Conservation (phyloP, 441 rosid genomes). For the Hura crepitans region DNA sequence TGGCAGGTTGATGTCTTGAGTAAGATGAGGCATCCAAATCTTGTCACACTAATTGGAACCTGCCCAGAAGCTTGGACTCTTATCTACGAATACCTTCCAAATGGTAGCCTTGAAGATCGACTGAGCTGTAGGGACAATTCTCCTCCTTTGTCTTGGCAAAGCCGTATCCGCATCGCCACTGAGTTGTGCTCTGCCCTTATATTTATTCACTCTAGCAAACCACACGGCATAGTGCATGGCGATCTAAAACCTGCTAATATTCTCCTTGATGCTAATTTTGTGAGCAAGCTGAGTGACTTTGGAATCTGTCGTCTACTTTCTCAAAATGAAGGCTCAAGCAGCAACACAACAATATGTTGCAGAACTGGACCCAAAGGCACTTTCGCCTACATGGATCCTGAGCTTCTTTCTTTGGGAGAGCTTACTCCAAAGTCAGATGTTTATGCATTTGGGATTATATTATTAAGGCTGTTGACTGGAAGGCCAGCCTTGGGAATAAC, state of each 20-base stretch:
- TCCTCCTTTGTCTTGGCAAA: slow-evolving; percentile 83
- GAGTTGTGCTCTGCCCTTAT: slow-evolving; percentile 84
- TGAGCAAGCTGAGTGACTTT: slow-evolving; percentile 79
- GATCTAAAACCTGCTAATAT: slow-evolving; percentile 83
- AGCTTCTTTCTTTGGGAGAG: slow-evolving; percentile 67
- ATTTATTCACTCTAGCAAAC: slow-evolving; percentile 80
- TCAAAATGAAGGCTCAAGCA: slow-evolving; percentile 29
- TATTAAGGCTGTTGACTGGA: slow-evolving; percentile 73
- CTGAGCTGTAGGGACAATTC: slow-evolving; percentile 73
- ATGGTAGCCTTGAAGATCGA: slow-evolving; percentile 95
- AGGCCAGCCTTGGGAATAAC: slow-evolving; percentile 60
- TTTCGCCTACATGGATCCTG: slow-evolving; percentile 76
- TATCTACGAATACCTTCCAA: slow-evolving; percentile 73
- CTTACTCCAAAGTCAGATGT: slow-evolving; percentile 85
- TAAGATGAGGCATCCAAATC: slow-evolving; percentile 89
- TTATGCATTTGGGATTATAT: slow-evolving; percentile 82
- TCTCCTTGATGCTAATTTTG: slow-evolving; percentile 72
- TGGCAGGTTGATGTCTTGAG: slow-evolving; percentile 80
- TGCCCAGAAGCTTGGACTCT: slow-evolving; percentile 90
- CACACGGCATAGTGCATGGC: slow-evolving; percentile 78
- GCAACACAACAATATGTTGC: slow-evolving; percentile 37
- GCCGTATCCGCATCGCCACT: slow-evolving; percentile 64
- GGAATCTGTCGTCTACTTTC: slow-evolving; percentile 61
- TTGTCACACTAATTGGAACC: slow-evolving; percentile 79
- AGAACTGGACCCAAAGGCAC: slow-evolving; percentile 73